Percentiles rank a stretch among this genome's conserved stretches.
Evolutionary conservation across 2,329 filamentous ascomycete genomes (phyloP).

Genomic region (Colletotrichum tamarilloi): DNA sequence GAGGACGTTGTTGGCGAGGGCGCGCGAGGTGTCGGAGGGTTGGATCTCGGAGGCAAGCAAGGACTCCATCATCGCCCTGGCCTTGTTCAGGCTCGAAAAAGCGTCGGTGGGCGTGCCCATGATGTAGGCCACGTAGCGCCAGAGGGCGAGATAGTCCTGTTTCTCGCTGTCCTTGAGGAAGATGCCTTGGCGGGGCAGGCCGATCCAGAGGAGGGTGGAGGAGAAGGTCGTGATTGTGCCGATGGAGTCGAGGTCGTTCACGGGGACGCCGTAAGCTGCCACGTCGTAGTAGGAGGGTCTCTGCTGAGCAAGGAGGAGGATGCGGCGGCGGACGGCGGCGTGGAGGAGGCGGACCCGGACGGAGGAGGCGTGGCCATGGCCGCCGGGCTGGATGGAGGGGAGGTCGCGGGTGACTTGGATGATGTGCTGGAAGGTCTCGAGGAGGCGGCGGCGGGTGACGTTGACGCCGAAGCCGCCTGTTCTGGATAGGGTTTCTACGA

Average conservation of each 20-base stretch:
- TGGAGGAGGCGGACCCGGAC: slow-evolving; percentile 75
- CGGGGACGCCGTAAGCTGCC: slow-evolving; percentile 69
- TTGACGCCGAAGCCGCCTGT: slow-evolving; percentile 80
- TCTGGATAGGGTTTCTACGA: slow-evolving; percentile 78
- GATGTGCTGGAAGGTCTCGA: slow-evolving; percentile 81
- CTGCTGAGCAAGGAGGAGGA: slow-evolving; percentile 64
- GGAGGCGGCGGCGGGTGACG: slow-evolving; percentile 70
- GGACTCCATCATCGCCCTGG: slow-evolving; percentile 74
- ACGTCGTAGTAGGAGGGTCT: slow-evolving; percentile 70
- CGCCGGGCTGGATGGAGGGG: slow-evolving; percentile 74
- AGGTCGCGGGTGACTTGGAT: slow-evolving; percentile 76
- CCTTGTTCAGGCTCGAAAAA: slow-evolving; percentile 66
- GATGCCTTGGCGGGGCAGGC: slow-evolving; percentile 79
- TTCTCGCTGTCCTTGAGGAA: slow-evolving; percentile 71
- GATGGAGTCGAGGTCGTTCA: slow-evolving; percentile 81
- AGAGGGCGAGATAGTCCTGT: slow-evolving; percentile 77
- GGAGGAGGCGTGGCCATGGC: slow-evolving; percentile 69
- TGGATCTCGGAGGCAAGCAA: slow-evolving; percentile 74
- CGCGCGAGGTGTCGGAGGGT: slow-evolving; percentile 70
- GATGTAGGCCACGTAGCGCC: slow-evolving; percentile 79
- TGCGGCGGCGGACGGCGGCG: slow-evolving; percentile 71
- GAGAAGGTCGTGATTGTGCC: slow-evolving; percentile 80
- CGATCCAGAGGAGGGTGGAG: slow-evolving; percentile 73
- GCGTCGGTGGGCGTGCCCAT: slow-evolving; percentile 74
- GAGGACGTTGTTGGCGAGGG: slow-evolving; percentile 82